Percentiles rank a stretch among this genome's conserved stretches.
Evolutionary conservation across 2,329 filamentous ascomycete species (phyloP).

Genomic region (Monilinia polystroma): DNA sequence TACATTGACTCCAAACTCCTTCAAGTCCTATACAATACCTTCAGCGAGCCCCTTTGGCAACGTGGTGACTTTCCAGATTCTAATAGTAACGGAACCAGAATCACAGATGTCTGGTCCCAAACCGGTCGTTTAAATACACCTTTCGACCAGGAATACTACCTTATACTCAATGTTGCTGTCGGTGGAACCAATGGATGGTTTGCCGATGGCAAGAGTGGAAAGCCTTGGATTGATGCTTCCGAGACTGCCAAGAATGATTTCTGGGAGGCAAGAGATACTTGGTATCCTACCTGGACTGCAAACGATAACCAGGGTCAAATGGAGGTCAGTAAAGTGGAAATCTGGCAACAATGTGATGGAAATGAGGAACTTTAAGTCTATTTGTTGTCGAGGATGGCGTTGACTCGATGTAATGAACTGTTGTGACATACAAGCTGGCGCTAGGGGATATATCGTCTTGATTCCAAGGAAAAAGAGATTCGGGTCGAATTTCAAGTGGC

Average conservation of each 20-base stretch:
- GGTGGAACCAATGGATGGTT: conserved; percentile 85
- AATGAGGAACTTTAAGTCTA: conserved; percentile 43
- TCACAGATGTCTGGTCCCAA: conserved; percentile 62
- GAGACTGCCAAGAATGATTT: conserved; percentile 71
- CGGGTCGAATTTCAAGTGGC: neutral
- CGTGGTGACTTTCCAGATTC: conserved; percentile 66
- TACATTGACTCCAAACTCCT: conserved; percentile 79
- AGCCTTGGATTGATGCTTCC: conserved; percentile 76
- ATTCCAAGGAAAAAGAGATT: neutral
- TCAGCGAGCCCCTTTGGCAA: conserved; percentile 65
- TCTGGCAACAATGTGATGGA: conserved; percentile 68
- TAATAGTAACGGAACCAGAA: conserved; percentile 63
- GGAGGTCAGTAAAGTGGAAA: conserved; percentile 67
- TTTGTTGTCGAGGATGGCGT: neutral
- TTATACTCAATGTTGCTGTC: conserved; percentile 74
- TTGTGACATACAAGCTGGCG: conserved; percentile 2
- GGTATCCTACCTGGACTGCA: conserved; percentile 69
- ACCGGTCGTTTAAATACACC: conserved; percentile 63
- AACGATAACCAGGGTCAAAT: conserved; percentile 55
- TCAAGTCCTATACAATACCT: conserved; percentile 78
- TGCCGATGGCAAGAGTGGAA: conserved; percentile 65
- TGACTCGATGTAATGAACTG: neutral
- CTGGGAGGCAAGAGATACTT: conserved; percentile 64
- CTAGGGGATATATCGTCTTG: conserved; percentile 1
- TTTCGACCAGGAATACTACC: conserved; percentile 74